Conservation (phyloP, 371 early-diverging fungal species). For the Mucor velutinosus region DNA sequence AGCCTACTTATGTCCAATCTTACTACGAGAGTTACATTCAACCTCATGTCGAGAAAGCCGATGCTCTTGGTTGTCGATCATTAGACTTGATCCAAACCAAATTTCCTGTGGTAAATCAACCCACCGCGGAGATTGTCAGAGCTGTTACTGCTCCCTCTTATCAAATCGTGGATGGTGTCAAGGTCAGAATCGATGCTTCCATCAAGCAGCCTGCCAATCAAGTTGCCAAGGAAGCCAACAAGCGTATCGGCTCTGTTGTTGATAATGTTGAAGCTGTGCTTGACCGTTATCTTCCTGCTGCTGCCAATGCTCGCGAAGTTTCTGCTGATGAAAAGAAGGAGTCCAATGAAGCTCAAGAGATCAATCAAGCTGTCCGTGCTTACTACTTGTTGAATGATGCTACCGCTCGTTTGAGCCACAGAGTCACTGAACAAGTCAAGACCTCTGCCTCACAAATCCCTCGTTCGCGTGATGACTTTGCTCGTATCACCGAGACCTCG, state of each 20-base stretch:
- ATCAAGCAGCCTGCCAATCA: slow-evolving; percentile 49
- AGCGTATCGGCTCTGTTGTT: slow-evolving; percentile 46
- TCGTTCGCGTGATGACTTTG: slow-evolving; percentile 39
- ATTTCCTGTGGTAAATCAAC: slow-evolving; percentile 66
- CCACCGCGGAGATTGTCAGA: slow-evolving; percentile 60
- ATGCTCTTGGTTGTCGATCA: slow-evolving; percentile 67
- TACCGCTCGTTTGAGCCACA: slow-evolving; percentile 33
- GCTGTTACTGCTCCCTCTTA: slow-evolving; percentile 45
- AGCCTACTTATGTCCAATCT: slow-evolving; percentile 52
- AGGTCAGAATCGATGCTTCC: slow-evolving; percentile 46
- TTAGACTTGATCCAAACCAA: slow-evolving; percentile 63
- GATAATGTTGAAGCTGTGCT: slow-evolving; percentile 54
- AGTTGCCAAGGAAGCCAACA: slow-evolving; percentile 52
- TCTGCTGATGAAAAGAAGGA: slow-evolving; percentile 14
- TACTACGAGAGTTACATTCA: slow-evolving; percentile 55
- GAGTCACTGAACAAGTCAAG: slow-evolving; percentile 34
- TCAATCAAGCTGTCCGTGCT: slow-evolving; percentile 45
- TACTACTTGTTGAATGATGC: slow-evolving; percentile 38
- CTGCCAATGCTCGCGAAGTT: not conserved
- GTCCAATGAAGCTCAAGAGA: slow-evolving; percentile 40
- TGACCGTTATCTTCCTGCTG: slow-evolving; percentile 53
- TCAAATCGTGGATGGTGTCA: slow-evolving; percentile 32
- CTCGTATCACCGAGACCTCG: slow-evolving; percentile 31
- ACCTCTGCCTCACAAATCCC: slow-evolving; percentile 26
- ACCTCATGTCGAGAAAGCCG: slow-evolving; percentile 58